Percentiles rank a stretch among this genome's conserved stretches.
Evolutionary conservation across 2,329 filamentous ascomycete species (phyloP).

Genomic region (Catunica adiposa): DNA sequence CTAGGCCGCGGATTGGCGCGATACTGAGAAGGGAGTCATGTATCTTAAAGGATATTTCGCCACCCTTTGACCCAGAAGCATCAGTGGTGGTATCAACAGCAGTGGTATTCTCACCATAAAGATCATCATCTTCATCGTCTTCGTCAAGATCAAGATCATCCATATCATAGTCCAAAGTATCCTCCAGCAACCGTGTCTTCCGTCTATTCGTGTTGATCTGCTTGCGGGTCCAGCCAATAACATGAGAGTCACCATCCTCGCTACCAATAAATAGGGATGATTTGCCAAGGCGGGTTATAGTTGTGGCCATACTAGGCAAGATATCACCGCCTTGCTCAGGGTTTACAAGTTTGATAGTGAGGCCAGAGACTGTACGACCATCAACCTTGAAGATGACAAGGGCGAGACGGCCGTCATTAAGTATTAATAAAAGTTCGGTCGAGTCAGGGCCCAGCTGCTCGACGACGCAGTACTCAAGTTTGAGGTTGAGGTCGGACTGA

Average conservation of each 20-base stretch:
- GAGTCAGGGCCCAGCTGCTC: constrained; percentile 60
- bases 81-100: not conserved
- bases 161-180: constrained; percentile 30
- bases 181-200: constrained; percentile 42
- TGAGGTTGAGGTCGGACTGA: constrained; percentile 64
- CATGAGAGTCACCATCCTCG: constrained; percentile 62
- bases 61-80: constrained; percentile 27
- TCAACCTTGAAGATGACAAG: constrained; percentile 73
- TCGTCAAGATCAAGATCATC: constrained; percentile 32
- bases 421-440: constrained; percentile 70
- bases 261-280: constrained; percentile 71
- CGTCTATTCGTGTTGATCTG: constrained; percentile 43
- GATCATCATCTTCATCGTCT: constrained; percentile 47
- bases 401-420: constrained; percentile 57
- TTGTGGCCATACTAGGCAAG: constrained; percentile 48
- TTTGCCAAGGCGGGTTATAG: constrained; percentile 50
- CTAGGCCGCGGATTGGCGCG: constrained; percentile 61
- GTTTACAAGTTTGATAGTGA: constrained; percentile 53
- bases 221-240: constrained; percentile 65
- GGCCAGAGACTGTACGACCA: constrained; percentile 75
- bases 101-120: constrained; percentile 31
- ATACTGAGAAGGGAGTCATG: constrained; percentile 65
- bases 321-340: constrained; percentile 45
- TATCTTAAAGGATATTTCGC: constrained; percentile 55
- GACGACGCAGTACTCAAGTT: constrained; percentile 64